phyloP scores from a whole-genome alignment of 73 alveolate species.

The Blepharisma japonicum region DNA sequence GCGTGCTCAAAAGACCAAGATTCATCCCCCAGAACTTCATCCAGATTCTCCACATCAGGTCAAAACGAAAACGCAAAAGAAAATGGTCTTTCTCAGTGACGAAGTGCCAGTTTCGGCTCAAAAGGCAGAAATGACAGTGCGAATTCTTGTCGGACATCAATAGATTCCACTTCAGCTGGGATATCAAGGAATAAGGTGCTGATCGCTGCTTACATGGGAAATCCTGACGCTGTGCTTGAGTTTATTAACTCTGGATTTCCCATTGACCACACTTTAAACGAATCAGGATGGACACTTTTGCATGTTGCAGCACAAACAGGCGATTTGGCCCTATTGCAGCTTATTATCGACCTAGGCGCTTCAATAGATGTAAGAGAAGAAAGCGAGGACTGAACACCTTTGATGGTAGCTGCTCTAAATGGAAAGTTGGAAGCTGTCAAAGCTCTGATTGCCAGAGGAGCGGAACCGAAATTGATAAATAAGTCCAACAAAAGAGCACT shows the following conservation, averaged over 20 bases:
- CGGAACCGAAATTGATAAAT: neutral
- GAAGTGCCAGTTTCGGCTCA: too few species aligned
- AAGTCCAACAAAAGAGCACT: neutral
- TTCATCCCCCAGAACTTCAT: too few species aligned
- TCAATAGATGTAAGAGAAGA: neutral
- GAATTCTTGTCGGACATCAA: too few species aligned
- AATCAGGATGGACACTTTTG: neutral
- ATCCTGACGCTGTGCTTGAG: neutral
- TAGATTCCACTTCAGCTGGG: neutral
- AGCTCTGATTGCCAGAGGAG: neutral
- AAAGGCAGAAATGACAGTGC: too few species aligned
- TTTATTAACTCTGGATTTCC: neutral
- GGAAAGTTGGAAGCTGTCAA: neutral
- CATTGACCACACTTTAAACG: neutral
- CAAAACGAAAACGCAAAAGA: too few species aligned
- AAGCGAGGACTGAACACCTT: constrained; percentile 23
- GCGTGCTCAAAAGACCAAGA: too few species aligned
- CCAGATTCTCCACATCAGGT: too few species aligned
- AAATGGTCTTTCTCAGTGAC: too few species aligned
- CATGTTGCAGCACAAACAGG: constrained; percentile 27
- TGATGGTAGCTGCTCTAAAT: constrained; percentile 20
- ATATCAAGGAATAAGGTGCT: neutral
- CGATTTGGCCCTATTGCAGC: neutral
- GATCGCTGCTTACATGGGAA: constrained; percentile 20
- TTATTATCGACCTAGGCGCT: neutral